phyloP scores from a whole-genome alignment of 495 filamentous ascomycete genomes.

The Tetracladium setigerum region DNA sequence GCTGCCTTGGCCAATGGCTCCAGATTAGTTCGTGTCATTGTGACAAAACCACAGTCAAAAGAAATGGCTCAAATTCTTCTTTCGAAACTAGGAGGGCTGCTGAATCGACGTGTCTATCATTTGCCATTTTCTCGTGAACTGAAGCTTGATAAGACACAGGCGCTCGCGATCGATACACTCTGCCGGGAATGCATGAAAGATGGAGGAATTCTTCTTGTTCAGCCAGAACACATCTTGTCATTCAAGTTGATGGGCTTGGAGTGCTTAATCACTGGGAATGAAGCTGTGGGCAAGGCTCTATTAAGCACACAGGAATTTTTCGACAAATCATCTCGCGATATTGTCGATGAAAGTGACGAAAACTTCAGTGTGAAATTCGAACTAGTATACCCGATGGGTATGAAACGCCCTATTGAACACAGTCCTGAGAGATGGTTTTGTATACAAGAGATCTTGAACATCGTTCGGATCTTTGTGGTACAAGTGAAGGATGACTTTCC shows the following conservation, averaged over 20 bases:
- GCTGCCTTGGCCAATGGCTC: conserved; percentile 41
- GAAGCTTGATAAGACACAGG: conserved; percentile 19
- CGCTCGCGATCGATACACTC: conserved; percentile 25
- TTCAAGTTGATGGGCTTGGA: conserved; percentile 59
- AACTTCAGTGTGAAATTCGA: conserved; percentile 51
- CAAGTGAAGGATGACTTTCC: background rate
- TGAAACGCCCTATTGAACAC: conserved; percentile 42
- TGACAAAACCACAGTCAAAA: conserved; percentile 50
- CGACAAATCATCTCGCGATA: conserved; percentile 32
- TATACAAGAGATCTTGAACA: conserved; percentile 44
- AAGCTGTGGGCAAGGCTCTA: conserved; percentile 24
- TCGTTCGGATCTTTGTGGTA: conserved; percentile 24
- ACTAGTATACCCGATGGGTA: conserved; percentile 59
- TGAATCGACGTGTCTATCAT: conserved; percentile 48
- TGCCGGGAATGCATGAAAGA: conserved; percentile 35
- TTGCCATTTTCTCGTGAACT: conserved; percentile 53
- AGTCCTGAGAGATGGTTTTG: conserved; percentile 49
- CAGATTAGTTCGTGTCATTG: conserved; percentile 48
- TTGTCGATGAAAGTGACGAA: conserved; percentile 61
- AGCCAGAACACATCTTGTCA: conserved; percentile 63
- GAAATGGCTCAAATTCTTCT: conserved; percentile 57
- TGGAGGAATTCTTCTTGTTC: conserved; percentile 47
- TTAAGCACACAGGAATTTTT: conserved; percentile 34
- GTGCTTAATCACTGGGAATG: conserved; percentile 18
- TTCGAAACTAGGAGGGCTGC: conserved; percentile 49